Base-by-base conservation (phyloP, 75 land plant species). In the Cunninghamia lanceolata region DNA sequence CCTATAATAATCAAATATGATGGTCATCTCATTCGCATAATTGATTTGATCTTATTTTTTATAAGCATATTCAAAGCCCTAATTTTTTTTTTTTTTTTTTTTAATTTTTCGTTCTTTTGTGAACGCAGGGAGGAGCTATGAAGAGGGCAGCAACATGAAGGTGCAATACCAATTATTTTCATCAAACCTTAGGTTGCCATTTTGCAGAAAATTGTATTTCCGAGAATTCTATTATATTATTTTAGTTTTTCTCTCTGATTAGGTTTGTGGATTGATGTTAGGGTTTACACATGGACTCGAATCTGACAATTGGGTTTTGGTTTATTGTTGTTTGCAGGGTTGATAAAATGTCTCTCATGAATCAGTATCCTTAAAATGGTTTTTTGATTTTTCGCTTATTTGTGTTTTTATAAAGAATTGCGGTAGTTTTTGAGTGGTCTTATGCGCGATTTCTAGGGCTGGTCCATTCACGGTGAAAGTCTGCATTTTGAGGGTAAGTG, bases 261-360 rank as follows among this genome's bases (percentile, higher is more conserved):
- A n/a, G 46, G n/a, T n/a, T n/a, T n/a, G 36, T 30, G 85, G 66
- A 56, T 84, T 36, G 66, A 74, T 35, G 81, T 74, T n/a, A 32
- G 66, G 85, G 38, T 71, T 56, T 84, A 11, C 76, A 36, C 17
- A n/a, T 15, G 30, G 66, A 68, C 77, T 32, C 16, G 38, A 52
- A 56, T 71, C 71, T 84, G 76, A 84, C 76, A 25, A 35, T 59
- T 82, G 46, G 83, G 83, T 21, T 83, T 54, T 34, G 9, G 8
- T 59, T 86, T 38, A 32, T 83, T 83, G 47, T 89, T 77, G 52
- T 77, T 39, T 52, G 81, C 93, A 95, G 96, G 88, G 96, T 95
- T 52, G 96, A 96, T 84, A 95, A 95, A 92, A 95, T 96, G 0
- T 95, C 96, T 43, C 84, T 95, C 88, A 95, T 95, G 96, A 95